Conservation (phyloP, 495 filamentous ascomycete species). For the Trichocladium uniseriatum region DNA sequence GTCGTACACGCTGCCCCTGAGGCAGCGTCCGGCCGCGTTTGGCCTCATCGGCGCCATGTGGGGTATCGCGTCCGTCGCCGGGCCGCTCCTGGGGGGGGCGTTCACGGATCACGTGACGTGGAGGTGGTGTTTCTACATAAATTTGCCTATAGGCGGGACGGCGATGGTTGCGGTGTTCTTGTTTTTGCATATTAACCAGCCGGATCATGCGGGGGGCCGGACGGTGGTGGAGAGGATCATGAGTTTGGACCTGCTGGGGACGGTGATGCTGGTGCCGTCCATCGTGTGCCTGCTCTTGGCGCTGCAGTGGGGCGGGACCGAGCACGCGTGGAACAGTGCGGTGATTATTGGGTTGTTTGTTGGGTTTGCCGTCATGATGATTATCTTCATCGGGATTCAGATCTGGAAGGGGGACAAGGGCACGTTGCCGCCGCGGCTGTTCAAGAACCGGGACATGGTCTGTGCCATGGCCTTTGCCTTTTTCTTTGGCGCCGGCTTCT, state of each 20-base stretch:
- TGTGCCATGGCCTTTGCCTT: conserved; percentile 47
- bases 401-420: conserved; percentile 42
- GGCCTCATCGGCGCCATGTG: conserved; percentile 78
- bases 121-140: conserved; percentile 53
- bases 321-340: conserved; percentile 42
- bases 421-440: conserved; percentile 48
- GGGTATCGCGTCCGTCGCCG: conserved; percentile 54
- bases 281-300: conserved; percentile 52
- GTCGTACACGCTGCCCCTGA: conserved; percentile 57
- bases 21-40: conserved; percentile 60
- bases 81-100: conserved; percentile 38
- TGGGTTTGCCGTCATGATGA: conserved; percentile 38
- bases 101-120: conserved; percentile 41
- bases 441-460: conserved; percentile 46
- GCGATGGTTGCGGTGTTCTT: conserved; percentile 47
- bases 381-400: conserved; percentile 43
- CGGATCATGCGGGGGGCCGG: conserved; percentile 23
- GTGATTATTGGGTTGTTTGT: conserved; percentile 40
- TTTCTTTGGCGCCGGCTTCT: conserved; percentile 56
- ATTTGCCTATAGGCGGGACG: conserved; percentile 52
- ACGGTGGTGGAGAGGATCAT: conserved; percentile 31
- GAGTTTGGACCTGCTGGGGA: conserved; percentile 46
- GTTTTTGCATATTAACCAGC: conserved; percentile 37
- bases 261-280: conserved; percentile 41
- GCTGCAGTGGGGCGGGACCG: conserved; percentile 53